Evolutionary conservation across 352 stramenopile species (phyloP).

Genomic region (Pythium chondricola): DNA sequence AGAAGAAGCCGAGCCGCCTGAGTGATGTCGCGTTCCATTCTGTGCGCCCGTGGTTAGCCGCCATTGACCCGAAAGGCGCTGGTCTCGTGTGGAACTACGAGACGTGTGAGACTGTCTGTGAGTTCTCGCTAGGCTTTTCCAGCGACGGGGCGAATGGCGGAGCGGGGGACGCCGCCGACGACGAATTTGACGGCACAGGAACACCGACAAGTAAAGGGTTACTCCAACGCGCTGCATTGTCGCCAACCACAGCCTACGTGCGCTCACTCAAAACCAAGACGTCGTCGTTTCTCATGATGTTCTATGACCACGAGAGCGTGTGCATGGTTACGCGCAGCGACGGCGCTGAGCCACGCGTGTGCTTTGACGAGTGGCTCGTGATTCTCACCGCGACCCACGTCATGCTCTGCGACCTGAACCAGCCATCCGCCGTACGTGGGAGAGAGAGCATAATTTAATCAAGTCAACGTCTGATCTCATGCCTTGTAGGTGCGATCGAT

Average conservation of each 20-base stretch:
- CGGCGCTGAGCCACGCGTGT: slow-evolving; percentile 27
- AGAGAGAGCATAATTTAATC: background rate
- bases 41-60: slow-evolving; percentile 58
- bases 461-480: background rate
- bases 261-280: slow-evolving; percentile 34
- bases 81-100: slow-evolving; percentile 74
- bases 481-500: slow-evolving; percentile 28
- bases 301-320: slow-evolving; percentile 73
- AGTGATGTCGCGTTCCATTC: slow-evolving; percentile 61
- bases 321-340: slow-evolving; percentile 31
- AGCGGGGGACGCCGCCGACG: slow-evolving; percentile 8
- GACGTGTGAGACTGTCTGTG: slow-evolving; percentile 45
- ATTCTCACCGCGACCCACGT: slow-evolving; percentile 54
- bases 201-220: slow-evolving; percentile 27
- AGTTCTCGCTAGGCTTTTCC: slow-evolving; percentile 61
- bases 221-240: slow-evolving; percentile 29
- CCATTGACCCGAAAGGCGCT: slow-evolving; percentile 52
- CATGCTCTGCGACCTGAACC: slow-evolving; percentile 65
- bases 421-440: slow-evolving; percentile 43
- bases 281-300: slow-evolving; percentile 50
- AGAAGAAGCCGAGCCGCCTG: slow-evolving; percentile 69
- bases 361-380: slow-evolving; percentile 72
- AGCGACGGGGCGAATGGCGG: slow-evolving; percentile 24
- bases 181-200: slow-evolving; percentile 7
- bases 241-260: slow-evolving; percentile 47